A percentile compares a stretch with the other conserved stretches of the same genome.
phyloP scores from a whole-genome alignment of 2,329 filamentous ascomycete species.

The Fusarium keratoplasticum region DNA sequence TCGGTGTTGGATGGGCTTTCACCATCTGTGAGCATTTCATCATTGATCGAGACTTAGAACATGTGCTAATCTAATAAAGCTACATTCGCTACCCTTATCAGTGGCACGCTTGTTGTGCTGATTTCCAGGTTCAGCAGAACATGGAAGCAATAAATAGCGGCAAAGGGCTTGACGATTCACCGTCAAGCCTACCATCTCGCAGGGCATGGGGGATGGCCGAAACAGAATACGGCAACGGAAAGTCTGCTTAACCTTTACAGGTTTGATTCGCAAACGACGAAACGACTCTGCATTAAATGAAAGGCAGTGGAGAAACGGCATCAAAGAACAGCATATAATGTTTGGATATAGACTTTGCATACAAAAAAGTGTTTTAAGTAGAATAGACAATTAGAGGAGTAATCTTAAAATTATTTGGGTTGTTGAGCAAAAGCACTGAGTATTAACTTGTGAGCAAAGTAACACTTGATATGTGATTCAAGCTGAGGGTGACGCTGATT shows the following conservation, averaged over 20 bases:
- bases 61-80: conserved; percentile 13
- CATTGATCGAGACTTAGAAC: rapidly evolving
- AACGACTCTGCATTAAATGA: not conserved
- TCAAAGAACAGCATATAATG: not conserved
- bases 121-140: conserved; percentile 36
- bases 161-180: not conserved
- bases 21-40: conserved; percentile 34
- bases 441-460: not conserved
- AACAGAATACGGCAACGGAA: not conserved
- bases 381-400: not conserved
- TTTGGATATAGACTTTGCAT: not conserved
- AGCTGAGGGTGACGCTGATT: not conserved
- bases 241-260: not conserved
- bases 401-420: not conserved
- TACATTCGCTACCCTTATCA: conserved; percentile 16
- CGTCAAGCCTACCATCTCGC: not conserved
- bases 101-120: conserved; percentile 24
- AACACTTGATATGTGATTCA: not conserved
- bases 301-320: too few species aligned
- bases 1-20: conserved; percentile 42
- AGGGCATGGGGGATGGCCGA: not conserved
- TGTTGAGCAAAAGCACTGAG: not conserved
- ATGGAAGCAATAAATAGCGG: conserved; percentile 26
- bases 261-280: not conserved
- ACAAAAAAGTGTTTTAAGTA: not conserved